Conservation (phyloP, 164 flowering plant genomes). For the Nymphaea thermarum region DNA sequence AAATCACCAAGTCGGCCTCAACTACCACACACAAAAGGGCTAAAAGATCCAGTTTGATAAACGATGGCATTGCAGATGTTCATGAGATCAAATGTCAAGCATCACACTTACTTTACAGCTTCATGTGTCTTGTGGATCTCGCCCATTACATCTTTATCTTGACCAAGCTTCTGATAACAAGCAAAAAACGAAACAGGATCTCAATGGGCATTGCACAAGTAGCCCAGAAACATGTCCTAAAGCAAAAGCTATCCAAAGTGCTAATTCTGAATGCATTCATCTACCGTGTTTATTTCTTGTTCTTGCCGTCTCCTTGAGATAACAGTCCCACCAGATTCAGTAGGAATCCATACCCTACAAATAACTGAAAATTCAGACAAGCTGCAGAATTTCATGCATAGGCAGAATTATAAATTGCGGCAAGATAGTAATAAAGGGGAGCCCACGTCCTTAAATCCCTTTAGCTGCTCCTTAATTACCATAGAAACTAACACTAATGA, state of each 20-base stretch:
- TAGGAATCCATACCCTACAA: not conserved
- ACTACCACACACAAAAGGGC: not conserved
- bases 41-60: not conserved
- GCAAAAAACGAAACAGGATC: not conserved
- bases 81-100: not conserved
- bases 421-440: not conserved
- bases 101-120: constrained; percentile 67
- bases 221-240: not conserved
- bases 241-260: not conserved
- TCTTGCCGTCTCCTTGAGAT: not conserved
- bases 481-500: not conserved
- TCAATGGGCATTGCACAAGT: not conserved
- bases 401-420: too few relatives aligned
- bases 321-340: not conserved
- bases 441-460: not conserved
- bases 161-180: constrained; percentile 22
- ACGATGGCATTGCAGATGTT: not conserved
- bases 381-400: not conserved
- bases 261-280: not conserved
- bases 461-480: not conserved
- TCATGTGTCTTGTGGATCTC: constrained; percentile 72
- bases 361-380: not conserved
- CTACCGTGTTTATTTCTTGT: not conserved
- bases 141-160: constrained; percentile 40
- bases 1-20: not conserved